Evolutionary conservation across 2,329 filamentous ascomycete genomes (phyloP), one percentile per base, ranked within the genome.

Genomic region (Ophiocordyceps camponoti-saundersi): DNA sequence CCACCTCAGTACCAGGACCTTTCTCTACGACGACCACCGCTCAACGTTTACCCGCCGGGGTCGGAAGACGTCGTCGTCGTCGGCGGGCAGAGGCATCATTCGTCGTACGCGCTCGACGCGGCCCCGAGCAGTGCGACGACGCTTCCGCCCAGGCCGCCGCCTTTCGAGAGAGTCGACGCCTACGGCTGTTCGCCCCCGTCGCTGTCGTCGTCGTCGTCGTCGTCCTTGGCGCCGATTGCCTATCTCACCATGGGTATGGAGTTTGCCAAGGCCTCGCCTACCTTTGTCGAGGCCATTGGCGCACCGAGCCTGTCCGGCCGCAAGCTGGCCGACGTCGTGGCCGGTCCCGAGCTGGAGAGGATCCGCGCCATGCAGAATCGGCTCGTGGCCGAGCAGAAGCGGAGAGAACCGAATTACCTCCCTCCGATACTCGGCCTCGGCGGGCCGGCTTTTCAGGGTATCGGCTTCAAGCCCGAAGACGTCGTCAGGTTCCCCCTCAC

Each of bases 391-490:
- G 77, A 82, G 52, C 75, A 77, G 49, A 63, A 67, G 30, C 65
- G 69, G 52, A 75, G 69, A 47, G 75, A 79, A 29, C 77, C 77
- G 18, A 77, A 75, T 43, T 80, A 81, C 56, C 65, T 81, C 20
- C 77, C 78, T 4, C 78, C 78, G 2, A 80, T 81, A n/a, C 70
- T 76, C 49, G 69, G 66, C 36, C 70, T 70, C 48, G 70, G 75
- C 45, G 70, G 75, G 22, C 65, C 70, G 23, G 68, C 77, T 16
- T 71, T 80, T 30, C 70, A 74, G 48, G 63, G 65, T 1, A 65
- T 80, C 15, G 70, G 72, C 1, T 77, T 80, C 53, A 64, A 62
- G 12, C 51, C 64, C 0, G 75, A 78, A 43, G 74, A 77, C 32
- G 53, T 79, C 26, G 64, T 66, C 16, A 69, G 70, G 42, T 72